Conservation (phyloP, 73 alveolate species). For the Tetrahymena borealis region DNA sequence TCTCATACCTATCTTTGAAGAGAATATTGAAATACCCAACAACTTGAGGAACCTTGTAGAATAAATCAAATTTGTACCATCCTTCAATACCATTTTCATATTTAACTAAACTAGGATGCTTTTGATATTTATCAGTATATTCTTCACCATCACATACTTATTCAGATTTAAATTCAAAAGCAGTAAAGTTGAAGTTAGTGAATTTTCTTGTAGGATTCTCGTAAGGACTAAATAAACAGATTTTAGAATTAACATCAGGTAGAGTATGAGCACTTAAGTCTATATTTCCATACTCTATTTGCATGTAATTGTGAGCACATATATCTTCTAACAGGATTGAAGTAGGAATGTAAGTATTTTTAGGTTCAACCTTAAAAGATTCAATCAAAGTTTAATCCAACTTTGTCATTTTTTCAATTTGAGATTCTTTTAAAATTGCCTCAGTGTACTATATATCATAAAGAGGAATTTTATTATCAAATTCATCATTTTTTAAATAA, state of each 20-base stretch:
- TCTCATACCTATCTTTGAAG: neutral
- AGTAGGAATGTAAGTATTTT: neutral
- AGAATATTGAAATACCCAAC: neutral
- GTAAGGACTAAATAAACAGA: neutral
- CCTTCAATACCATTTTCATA: neutral
- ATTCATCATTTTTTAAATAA: neutral
- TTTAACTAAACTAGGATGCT: neutral
- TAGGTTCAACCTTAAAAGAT: neutral
- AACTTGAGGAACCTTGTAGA: neutral
- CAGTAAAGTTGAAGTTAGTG: neutral
- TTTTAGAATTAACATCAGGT: neutral
- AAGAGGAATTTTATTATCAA: neutral
- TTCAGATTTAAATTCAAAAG: neutral
- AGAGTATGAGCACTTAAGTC: neutral
- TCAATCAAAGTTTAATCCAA: neutral
- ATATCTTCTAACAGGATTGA: neutral
- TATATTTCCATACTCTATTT: neutral
- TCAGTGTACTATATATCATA: neutral
- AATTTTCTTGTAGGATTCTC: neutral
- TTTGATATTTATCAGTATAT: neutral
- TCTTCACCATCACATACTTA: neutral
- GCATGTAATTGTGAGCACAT: neutral
- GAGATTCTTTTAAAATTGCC: neutral
- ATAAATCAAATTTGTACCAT: neutral
- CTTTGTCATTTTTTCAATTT: neutral